phyloP scores from a whole-genome alignment of 352 stramenopile genomes.

The Globisporangium ultimum region DNA sequence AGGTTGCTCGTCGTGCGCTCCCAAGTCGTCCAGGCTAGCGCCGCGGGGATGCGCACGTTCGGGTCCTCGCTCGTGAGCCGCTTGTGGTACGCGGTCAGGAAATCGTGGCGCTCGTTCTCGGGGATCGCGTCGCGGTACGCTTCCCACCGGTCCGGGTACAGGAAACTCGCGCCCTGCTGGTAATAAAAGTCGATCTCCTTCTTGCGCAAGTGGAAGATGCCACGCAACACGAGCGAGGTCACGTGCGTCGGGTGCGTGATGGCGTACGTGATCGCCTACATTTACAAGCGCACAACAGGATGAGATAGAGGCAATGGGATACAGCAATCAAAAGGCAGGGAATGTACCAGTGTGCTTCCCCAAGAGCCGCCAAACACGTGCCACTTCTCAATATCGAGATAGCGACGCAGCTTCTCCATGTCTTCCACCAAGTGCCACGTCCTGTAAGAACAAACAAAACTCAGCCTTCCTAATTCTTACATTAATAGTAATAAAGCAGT shows the following conservation, averaged over 20 bases:
- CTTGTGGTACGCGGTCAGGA: conserved; percentile 87
- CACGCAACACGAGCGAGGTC: conserved; percentile 88
- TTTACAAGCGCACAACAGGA: background rate
- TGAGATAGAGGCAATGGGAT: conserved; percentile 1
- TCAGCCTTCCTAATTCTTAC: too few species aligned
- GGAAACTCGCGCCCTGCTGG: conserved; percentile 79
- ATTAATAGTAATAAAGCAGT: too few species aligned
- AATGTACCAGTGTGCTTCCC: conserved; percentile 87
- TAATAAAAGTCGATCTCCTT: conserved; percentile 94
- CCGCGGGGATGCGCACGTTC: conserved; percentile 75
- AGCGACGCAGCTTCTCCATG: conserved; percentile 88
- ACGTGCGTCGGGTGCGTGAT: conserved; percentile 82
- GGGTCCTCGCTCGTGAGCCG: conserved; percentile 85
- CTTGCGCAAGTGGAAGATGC: conserved; percentile 90
- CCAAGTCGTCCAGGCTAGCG: conserved; percentile 89
- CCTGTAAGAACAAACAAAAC: conserved; percentile 13
- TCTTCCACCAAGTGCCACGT: conserved; percentile 92
- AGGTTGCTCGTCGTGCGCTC: conserved; percentile 88
- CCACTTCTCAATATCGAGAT: conserved; percentile 89
- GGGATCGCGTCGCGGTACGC: conserved; percentile 87
- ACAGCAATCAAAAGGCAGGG: background rate
- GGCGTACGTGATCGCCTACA: conserved; percentile 88
- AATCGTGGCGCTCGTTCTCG: conserved; percentile 74
- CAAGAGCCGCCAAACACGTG: conserved; percentile 94
- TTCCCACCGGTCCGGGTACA: conserved; percentile 92